Conservation (phyloP, 228 moss, liverwort and hornwort genomes). For the Sphagnum fallax region DNA sequence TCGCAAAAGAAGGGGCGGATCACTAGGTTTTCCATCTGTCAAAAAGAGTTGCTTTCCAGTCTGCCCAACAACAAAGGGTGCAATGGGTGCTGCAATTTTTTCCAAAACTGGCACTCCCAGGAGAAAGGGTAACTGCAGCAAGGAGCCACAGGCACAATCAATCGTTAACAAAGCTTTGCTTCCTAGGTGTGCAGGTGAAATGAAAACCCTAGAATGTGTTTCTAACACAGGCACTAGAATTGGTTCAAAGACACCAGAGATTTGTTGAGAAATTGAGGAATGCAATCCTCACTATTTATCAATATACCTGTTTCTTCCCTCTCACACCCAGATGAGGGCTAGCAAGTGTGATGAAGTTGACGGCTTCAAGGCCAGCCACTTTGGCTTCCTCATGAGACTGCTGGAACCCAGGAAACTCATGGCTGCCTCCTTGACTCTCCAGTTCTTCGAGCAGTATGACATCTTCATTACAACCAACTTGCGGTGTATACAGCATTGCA, state of each 20-base stretch:
- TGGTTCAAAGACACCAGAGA: not conserved
- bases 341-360: slow-evolving; percentile 87
- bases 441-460: slow-evolving; percentile 9
- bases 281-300: not conserved
- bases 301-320: slow-evolving; percentile 70
- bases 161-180: not conserved
- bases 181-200: not conserved
- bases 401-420: slow-evolving; percentile 7
- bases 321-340: slow-evolving; percentile 90
- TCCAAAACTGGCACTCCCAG: slow-evolving; percentile 61
- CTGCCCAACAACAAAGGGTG: slow-evolving; percentile 60
- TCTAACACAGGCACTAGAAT: too few relatives aligned
- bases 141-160: not conserved
- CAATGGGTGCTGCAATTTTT: slow-evolving; percentile 61
- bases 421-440: slow-evolving; percentile 1
- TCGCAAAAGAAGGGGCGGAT: slow-evolving; percentile 62
- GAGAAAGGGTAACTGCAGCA: slow-evolving; percentile 77
- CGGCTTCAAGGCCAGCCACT: slow-evolving; percentile 76
- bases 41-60: slow-evolving; percentile 91
- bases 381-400: slow-evolving; percentile 18
- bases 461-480: slow-evolving; percentile 10
- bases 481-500: slow-evolving; percentile 37
- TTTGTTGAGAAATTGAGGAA: not conserved
- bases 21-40: slow-evolving; percentile 55
- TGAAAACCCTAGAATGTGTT: not conserved